These are phyloP conservation scores for Colletotrichum gloeosporioides DNA, from an alignment of 2,329 filamentous ascomycete species.

Conservation along the genomic window DNA sequence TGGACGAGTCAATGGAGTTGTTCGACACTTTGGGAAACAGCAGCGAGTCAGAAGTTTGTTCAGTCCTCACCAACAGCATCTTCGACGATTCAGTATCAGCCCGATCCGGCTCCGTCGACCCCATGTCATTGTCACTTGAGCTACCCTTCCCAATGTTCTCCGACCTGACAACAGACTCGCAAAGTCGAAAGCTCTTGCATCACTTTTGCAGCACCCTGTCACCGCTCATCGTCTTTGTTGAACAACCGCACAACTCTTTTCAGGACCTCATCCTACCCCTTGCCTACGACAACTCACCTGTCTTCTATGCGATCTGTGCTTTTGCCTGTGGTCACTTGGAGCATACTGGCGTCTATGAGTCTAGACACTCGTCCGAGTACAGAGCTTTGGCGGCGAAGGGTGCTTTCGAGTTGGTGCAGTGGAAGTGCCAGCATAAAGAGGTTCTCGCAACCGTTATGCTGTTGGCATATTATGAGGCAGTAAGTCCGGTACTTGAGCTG, in stretches of 20 bases:
- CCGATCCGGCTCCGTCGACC: background rate
- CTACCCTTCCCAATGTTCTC: background rate
- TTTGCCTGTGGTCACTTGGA: background rate
- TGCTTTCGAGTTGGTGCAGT: background rate
- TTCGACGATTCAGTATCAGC: background rate
- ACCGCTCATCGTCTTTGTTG: background rate
- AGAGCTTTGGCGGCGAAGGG: background rate
- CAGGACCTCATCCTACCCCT: background rate
- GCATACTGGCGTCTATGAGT: background rate
- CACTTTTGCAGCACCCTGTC: background rate
- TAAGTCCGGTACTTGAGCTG: fast-evolving
- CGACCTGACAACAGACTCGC: background rate
- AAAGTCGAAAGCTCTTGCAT: background rate
- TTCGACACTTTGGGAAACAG: background rate
- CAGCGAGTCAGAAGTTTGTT: background rate
- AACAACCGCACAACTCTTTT: background rate
- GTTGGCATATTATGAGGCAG: background rate
- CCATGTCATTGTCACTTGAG: background rate
- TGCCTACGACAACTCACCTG: background rate
- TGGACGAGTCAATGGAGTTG: background rate
- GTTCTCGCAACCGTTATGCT: background rate
- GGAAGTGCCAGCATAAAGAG: background rate
- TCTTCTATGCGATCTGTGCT: background rate
- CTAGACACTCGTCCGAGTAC: background rate
- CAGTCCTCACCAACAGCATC: background rate